Evolutionary conservation across 2,329 filamentous ascomycete species (phyloP), one percentile per base, ranked within the genome.

Genomic region (Moelleriella libera): DNA sequence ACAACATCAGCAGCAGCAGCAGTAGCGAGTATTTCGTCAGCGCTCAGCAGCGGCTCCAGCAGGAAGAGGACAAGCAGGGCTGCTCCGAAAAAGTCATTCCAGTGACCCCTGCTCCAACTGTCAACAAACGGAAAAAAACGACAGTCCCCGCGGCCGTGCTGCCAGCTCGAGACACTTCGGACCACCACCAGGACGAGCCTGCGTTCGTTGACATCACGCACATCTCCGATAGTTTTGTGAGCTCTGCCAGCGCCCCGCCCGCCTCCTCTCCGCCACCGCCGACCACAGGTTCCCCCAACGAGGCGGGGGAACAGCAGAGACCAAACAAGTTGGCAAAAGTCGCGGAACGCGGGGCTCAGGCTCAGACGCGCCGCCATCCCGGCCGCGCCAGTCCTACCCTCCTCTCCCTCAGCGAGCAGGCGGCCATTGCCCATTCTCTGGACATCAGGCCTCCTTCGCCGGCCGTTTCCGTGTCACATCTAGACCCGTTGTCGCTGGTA

Each of bases 401-500:
- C 7, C 40, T n/a, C 10, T 14, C 40, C 40, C 14, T 4, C 40
- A 41, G 53, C 41, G 48, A 40, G 43, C 48, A 52, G 0, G 50
- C 52, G 5, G 44, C 55, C 30, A 45, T 60, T 34, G 58, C 59
- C 44, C 53, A 59, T 30, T 61, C 60, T 30, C 60, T 76, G 5
- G 70, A 74, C 43, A 76, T 85, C 44, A 63, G 64, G 3, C 65
- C 81, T 0, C 72, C 75, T 0, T 70, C 68, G 0, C 82, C 83
- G 0, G 60, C 68, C 4, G 66, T 72, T 1, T 72, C 71, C 4
- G 61, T 64, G 12, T 55, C 62, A 2, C 62, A 66, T n/a, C 61
- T 85, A 45, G 55, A 61, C 3, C 63, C 69, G 0, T 47, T 58
- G 2, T 71, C 72, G 34, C 66, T 86, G 41, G 60, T 85, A 41